Conservation (phyloP, 345 rosid species). For the Salix exigua region DNA sequence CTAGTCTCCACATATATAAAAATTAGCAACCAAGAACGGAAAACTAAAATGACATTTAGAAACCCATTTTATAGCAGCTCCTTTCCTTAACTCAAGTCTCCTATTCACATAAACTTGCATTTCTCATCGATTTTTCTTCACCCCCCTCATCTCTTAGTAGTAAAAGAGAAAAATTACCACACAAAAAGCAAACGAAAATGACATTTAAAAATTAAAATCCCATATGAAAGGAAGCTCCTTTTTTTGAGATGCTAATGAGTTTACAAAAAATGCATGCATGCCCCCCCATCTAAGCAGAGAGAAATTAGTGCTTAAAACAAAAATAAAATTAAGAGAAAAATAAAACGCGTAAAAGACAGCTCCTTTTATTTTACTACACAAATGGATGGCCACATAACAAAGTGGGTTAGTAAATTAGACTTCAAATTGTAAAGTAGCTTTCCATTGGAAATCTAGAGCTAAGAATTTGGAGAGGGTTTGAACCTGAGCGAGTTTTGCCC, state of each 20-base stretch:
- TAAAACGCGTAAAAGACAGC: background rate
- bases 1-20: background rate
- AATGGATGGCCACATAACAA: background rate
- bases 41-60: background rate
- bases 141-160: background rate
- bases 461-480: background rate
- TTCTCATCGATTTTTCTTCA: background rate
- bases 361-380: background rate
- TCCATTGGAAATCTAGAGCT: background rate
- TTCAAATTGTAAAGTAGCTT: background rate
- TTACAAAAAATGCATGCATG: background rate
- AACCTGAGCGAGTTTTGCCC: constrained; percentile 76
- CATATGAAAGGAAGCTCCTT: background rate
- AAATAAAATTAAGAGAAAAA: background rate
- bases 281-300: background rate
- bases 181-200: background rate
- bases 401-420: background rate
- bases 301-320: background rate
- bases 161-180: background rate
- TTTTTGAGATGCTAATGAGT: background rate
- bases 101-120: background rate
- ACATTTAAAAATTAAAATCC: background rate
- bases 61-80: background rate
- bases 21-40: background rate
- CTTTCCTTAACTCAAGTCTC: background rate